Base-by-base conservation (phyloP, 495 filamentous ascomycete species). In the Hyaloscypha variabilis region DNA sequence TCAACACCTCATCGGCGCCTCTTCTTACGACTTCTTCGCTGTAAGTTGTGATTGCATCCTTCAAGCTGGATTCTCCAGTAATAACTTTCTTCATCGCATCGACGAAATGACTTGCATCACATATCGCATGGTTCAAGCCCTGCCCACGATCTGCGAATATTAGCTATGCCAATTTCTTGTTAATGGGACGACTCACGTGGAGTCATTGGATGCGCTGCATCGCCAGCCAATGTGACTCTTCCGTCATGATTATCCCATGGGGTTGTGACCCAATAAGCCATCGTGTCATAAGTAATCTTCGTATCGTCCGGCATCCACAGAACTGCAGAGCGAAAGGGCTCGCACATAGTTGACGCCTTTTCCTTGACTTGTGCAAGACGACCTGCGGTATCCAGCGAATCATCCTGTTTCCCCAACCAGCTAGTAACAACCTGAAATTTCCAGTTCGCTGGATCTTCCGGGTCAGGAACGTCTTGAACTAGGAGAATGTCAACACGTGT, bases 201-300 rank as follows among this genome's bases (percentile, higher is more conserved):
- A 0, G 82, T 78, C 87, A 90, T 89, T 1, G 86, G 78, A 74
- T 90, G 87, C 10, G 85, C 79, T 0, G 87, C 85, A 73, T 90
- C 88, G 6, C 87, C 87, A 8, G 82, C 78, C 26, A 89, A 58
- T 0, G 83, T 83, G 0, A 85, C 75, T 29, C 77, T 69, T 2
- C 85, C 81, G 0, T 66, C 73, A 3, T 69, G 72, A 55, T 80
- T 86, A 69, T 87, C 78, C 78, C 80, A 87, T 1, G 67, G 52
- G 19, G 67, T 67, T 0, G 77, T 66, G 28, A 76, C 73, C 81
- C 80, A 84, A 60, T 77, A 77, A 17, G 66, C 70, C 25, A 79
- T 73, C 24, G 70, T 62, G 54, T 72, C 69, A 26, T 71, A 73
- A n/a, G 71, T 69, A n/a, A 85, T 71, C 26, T 71, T 58, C 6